phyloP scores from a whole-genome alignment of 345 rosid species.

The Sapria himalayana region DNA sequence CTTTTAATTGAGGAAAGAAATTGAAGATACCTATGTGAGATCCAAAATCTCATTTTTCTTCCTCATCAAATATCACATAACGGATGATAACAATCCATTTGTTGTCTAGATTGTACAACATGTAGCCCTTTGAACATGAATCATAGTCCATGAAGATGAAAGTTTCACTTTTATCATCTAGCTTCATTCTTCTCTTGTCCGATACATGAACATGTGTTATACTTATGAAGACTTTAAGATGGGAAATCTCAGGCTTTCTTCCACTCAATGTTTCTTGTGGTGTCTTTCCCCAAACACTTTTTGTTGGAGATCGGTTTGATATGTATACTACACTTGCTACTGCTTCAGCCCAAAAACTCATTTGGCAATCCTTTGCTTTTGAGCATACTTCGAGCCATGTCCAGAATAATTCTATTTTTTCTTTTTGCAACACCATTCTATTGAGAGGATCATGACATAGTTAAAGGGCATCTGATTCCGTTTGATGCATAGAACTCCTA shows the following conservation, averaged over 20 bases:
- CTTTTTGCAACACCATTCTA: not conserved
- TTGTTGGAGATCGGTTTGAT: not conserved
- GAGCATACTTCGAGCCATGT: not conserved
- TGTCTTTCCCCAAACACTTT: constrained; percentile 1
- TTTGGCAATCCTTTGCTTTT: not conserved
- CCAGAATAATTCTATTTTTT: not conserved
- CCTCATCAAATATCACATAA: too few species aligned
- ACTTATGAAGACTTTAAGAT: constrained; percentile 2
- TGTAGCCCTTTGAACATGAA: not conserved
- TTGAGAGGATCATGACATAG: not conserved
- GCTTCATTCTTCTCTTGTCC: not conserved
- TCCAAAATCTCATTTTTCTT: not conserved
- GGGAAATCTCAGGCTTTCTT: not conserved
- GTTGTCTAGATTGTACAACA: not conserved
- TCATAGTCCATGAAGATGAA: too few species aligned
- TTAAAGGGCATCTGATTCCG: not conserved
- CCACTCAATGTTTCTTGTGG: constrained; percentile 3
- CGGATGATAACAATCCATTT: not conserved
- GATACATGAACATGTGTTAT: constrained; percentile 2
- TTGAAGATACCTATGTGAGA: too few species aligned
- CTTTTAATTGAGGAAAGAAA: not conserved
- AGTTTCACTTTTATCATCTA: not conserved
- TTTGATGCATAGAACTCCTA: not conserved
- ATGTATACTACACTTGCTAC: not conserved
- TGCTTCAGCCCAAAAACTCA: not conserved